Base-by-base conservation (phyloP, 2,329 filamentous ascomycete species). In the Talaromyces sp. region DNA sequence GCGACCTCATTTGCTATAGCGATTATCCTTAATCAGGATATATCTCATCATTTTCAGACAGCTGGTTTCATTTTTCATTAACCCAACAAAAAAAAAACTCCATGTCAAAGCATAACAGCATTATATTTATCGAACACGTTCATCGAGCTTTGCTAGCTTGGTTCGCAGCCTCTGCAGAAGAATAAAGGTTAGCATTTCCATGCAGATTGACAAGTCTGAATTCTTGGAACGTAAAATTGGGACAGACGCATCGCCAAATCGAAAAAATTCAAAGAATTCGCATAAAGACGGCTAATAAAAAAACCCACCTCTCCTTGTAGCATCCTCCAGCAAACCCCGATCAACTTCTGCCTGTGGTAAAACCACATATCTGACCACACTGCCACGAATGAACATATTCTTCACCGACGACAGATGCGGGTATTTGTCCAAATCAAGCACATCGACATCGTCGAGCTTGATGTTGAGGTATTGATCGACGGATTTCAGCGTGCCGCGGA, bases 391-490 rank as follows among this genome's bases (percentile, higher is more conserved):
- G 73, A 97, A 97, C 78, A 96, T 91, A 72, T 96, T 96, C 81
- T 96, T 96, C 66, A 96, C 92, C 19, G 91, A 89, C 63, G 85
- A 88, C 76, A 99, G 78, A 77, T 99, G 95, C 56, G 95, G 95
- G 75, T 97, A 98, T 77, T 93, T 92, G 72, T 95, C 80, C 79
- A 98, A 91, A 67, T 99, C 93, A 27, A 96, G 84, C 32, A 98
- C 93, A 64, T 88, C 84, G 63, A 98, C 96, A 72, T 97, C 91
- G 72, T 99, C 95, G 56, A 99, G 86, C 82, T 98, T 98, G 80
- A 99, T 97, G 80, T 99, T 99, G 72, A 99, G 86, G 79, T 96
- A 99, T 81, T 98, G 95, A 75, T 99, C 95, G 67, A 99, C 93
- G 72, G 90, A 96, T 82, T 98, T 99, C 67, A 99, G 84, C 38